Conservation (phyloP, 352 stramenopile species). For the Plasmopara viticola region DNA sequence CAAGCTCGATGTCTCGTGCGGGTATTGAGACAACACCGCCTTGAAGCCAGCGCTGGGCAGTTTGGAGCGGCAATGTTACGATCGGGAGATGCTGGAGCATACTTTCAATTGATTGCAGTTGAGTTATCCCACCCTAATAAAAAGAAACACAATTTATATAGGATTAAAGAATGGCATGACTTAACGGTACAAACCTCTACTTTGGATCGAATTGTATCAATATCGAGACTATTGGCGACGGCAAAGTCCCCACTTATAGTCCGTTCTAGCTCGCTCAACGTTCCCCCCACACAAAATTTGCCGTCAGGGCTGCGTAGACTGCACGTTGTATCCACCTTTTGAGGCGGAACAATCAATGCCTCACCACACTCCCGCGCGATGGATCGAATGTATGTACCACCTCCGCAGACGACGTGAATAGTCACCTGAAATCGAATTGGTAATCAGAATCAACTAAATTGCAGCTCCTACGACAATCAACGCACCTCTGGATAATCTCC, state of each 20-base stretch:
- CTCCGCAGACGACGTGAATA: slow-evolving; percentile 59
- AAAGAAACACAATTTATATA: slow-evolving; percentile 5
- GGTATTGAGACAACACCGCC: slow-evolving; percentile 36
- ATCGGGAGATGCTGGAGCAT: slow-evolving; percentile 52
- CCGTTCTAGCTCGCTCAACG: slow-evolving; percentile 51
- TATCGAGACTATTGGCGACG: slow-evolving; percentile 40
- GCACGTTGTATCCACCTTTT: slow-evolving; percentile 16
- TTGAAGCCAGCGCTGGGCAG: slow-evolving; percentile 40
- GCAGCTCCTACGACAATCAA: not conserved
- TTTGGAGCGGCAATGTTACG: slow-evolving; percentile 24
- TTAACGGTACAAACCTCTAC: slow-evolving; percentile 26
- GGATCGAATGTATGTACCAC: slow-evolving; percentile 82
- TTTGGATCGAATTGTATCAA: slow-evolving; percentile 45
- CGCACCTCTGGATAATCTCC: slow-evolving; percentile 60
- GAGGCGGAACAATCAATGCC: slow-evolving; percentile 34
- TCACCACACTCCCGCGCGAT: slow-evolving; percentile 83
- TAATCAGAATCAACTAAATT: not conserved
- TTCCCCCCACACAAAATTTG: slow-evolving; percentile 51
- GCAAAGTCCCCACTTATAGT: slow-evolving; percentile 58
- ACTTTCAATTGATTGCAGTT: slow-evolving; percentile 50
- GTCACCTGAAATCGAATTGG: slow-evolving; percentile 20
- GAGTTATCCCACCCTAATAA: slow-evolving; percentile 26
- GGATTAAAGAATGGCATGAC: not conserved
- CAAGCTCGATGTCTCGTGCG: slow-evolving; percentile 24
- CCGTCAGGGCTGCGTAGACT: slow-evolving; percentile 26